These are phyloP conservation scores for Cetradonia linearis DNA, from an alignment of 495 filamentous ascomycete genomes.

Conservation along the genomic window DNA sequence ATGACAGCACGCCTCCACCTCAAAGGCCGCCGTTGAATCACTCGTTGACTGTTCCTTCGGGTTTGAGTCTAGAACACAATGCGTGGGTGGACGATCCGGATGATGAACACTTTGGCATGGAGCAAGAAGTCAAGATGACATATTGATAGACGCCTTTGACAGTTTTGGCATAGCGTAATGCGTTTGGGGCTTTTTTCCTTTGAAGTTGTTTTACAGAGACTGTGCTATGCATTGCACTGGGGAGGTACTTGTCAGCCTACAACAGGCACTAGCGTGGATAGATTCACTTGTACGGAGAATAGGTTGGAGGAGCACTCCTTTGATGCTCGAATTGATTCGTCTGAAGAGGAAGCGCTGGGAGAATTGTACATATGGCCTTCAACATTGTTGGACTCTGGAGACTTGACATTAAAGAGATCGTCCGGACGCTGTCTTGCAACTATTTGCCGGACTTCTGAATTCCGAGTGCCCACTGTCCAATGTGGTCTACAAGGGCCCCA, in stretches of 20 bases:
- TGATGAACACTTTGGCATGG: slow-evolving; percentile 39
- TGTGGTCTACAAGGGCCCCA: not conserved
- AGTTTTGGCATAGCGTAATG: slow-evolving; percentile 16
- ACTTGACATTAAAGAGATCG: not conserved
- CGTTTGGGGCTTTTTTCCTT: not conserved
- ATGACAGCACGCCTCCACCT: not conserved
- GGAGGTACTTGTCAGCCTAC: not conserved
- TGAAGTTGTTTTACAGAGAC: not conserved
- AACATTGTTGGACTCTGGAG: not conserved
- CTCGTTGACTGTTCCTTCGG: slow-evolving; percentile 33
- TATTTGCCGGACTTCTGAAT: not conserved
- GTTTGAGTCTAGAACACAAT: slow-evolving; percentile 46
- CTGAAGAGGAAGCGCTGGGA: not conserved
- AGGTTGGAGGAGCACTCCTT: not conserved
- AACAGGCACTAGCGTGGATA: not conserved
- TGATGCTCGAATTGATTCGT: not conserved
- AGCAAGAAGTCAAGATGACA: slow-evolving; percentile 46
- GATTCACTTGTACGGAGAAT: not conserved
- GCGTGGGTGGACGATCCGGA: slow-evolving; percentile 72
- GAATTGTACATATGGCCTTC: slow-evolving; percentile 3
- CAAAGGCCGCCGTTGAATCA: slow-evolving; percentile 36
- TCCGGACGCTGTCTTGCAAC: not conserved
- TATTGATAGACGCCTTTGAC: slow-evolving; percentile 37
- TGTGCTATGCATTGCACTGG: not conserved
- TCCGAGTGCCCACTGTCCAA: not conserved